Conservation (phyloP, 2,329 filamentous ascomycete species). For the Tolypocladium capitatum region DNA sequence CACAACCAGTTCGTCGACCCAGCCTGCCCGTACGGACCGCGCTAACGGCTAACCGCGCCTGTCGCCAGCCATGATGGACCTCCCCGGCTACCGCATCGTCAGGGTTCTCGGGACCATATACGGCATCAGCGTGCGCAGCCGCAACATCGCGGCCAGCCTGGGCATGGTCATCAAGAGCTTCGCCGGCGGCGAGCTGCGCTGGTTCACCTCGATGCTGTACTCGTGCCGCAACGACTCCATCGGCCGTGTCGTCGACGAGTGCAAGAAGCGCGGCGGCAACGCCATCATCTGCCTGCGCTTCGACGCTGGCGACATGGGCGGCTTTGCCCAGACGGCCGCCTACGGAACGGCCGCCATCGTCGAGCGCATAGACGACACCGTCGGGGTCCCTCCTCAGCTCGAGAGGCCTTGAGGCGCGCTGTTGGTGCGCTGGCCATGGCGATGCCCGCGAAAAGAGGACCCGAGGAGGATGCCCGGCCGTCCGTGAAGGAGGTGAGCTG, state of each 20-base stretch:
- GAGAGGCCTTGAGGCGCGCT: neutral
- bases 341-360: conserved; percentile 47
- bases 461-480: too few relatives aligned
- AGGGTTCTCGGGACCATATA: conserved; percentile 45
- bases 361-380: conserved; percentile 35
- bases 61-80: conserved; percentile 45
- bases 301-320: conserved; percentile 39
- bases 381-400: conserved; percentile 14
- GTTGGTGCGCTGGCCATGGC: neutral
- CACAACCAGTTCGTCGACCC: conserved; percentile 38
- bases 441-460: neutral
- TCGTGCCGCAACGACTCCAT: conserved; percentile 46
- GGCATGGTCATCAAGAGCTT: conserved; percentile 43
- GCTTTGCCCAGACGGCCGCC: conserved; percentile 44
- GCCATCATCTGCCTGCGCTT: conserved; percentile 46
- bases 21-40: too few relatives aligned
- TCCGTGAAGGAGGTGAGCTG: too few relatives aligned
- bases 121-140: conserved; percentile 41
- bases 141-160: conserved; percentile 43
- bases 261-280: conserved; percentile 44
- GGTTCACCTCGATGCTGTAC: conserved; percentile 48
- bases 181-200: conserved; percentile 44
- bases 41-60: too few relatives aligned
- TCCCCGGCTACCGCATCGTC: conserved; percentile 46
- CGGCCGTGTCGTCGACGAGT: conserved; percentile 39